A percentile compares a stretch with the other conserved stretches of the same genome.
Evolutionary conservation across 371 early-diverging fungal species (phyloP).

Genomic region (Mortierella sp.): DNA sequence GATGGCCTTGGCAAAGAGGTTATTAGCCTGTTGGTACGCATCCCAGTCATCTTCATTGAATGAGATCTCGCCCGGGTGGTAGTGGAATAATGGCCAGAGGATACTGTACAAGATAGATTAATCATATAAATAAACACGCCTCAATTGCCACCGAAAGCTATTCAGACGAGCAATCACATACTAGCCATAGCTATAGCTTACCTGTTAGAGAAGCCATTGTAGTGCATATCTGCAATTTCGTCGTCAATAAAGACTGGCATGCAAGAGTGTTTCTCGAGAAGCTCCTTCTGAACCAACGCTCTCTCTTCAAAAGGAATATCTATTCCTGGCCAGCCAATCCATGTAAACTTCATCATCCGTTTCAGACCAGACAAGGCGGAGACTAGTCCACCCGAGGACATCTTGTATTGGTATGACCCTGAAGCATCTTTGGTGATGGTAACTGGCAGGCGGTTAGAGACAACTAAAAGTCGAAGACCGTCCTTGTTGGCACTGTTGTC

Average conservation of each 20-base stretch:
- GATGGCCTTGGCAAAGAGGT: conserved; percentile 91
- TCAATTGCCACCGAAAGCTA: no score
- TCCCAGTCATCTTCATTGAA: conserved; percentile 96
- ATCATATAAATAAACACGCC: neutral
- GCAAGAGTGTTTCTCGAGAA: conserved; percentile 87
- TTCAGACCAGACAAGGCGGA: conserved; percentile 96
- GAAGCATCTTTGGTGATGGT: conserved; percentile 86
- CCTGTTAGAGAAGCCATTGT: conserved; percentile 99
- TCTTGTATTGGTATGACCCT: conserved; percentile 77
- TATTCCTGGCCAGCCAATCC: conserved; percentile 99
- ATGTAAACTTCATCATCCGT: conserved; percentile 95
- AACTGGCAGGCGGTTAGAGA: conserved; percentile 99
- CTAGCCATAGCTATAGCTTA: conserved; percentile 23
- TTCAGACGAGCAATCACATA: neutral
- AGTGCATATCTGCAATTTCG: conserved; percentile 97
- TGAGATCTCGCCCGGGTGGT: conserved; percentile 96
- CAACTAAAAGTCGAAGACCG: conserved; percentile 90
- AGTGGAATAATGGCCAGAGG: conserved; percentile 99
- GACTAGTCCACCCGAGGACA: conserved; percentile 98
- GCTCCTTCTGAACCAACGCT: conserved; percentile 75
- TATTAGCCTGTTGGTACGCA: conserved; percentile 95
- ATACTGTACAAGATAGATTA: conserved; percentile 69
- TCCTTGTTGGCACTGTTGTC: conserved; percentile 16
- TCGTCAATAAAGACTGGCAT: conserved; percentile 97
- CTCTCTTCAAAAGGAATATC: conserved; percentile 90